Evolutionary conservation across 1,139 yeast genomes (phyloP).

Genomic region (Nakaseomyces delphensis): DNA sequence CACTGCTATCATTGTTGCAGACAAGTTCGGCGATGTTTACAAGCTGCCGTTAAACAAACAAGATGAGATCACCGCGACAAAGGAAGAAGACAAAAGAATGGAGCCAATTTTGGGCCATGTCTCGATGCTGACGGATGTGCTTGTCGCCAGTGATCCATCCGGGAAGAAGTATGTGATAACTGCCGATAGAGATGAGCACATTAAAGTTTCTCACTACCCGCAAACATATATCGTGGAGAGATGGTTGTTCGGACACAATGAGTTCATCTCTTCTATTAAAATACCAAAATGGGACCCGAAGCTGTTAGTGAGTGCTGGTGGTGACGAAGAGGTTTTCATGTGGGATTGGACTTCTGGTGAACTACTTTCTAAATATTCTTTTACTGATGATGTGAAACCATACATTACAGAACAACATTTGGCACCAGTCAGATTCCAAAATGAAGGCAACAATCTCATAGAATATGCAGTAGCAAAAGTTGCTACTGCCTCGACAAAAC

Average conservation of each 20-base stretch:
- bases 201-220: slow-evolving; percentile 78
- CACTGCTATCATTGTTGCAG: slow-evolving; percentile 61
- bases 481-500: slow-evolving; percentile 28
- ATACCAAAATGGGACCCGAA: slow-evolving; percentile 43
- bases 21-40: slow-evolving; percentile 95
- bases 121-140: slow-evolving; percentile 80
- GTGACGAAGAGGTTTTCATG: slow-evolving; percentile 64
- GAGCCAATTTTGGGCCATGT: slow-evolving; percentile 88
- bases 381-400: slow-evolving; percentile 42
- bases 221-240: slow-evolving; percentile 66
- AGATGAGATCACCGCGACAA: slow-evolving; percentile 5
- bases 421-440: slow-evolving; percentile 59
- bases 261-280: slow-evolving; percentile 61
- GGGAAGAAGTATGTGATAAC: slow-evolving; percentile 53
- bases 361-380: slow-evolving; percentile 41
- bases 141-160: slow-evolving; percentile 36
- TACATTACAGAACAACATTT: slow-evolving; percentile 50
- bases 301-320: slow-evolving; percentile 74
- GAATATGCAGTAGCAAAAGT: slow-evolving; percentile 51
- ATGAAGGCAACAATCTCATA: slow-evolving; percentile 39
- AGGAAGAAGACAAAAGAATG: slow-evolving; percentile 23
- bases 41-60: slow-evolving; percentile 36
- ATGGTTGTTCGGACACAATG: slow-evolving; percentile 81
- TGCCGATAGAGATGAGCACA: slow-evolving; percentile 94
- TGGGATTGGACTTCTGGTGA: slow-evolving; percentile 69